Evolutionary conservation across 75 land plant species (phyloP).

Genomic region (Picea sitchensis): DNA sequence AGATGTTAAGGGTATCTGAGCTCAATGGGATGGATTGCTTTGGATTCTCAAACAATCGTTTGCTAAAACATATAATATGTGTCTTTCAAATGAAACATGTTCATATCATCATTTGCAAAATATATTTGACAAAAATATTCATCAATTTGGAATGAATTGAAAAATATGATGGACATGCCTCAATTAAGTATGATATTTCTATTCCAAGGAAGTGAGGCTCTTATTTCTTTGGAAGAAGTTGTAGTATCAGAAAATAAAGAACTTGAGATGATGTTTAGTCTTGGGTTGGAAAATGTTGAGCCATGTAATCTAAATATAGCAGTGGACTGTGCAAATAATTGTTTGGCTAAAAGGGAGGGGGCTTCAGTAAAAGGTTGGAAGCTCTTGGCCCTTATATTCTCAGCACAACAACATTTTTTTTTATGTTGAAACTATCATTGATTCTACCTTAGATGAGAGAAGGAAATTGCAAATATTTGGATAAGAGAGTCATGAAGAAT

Average conservation of each 20-base stretch:
- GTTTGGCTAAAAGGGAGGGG: constrained; percentile 29
- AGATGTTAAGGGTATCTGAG: background rate
- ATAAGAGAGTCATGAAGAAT: too few relatives aligned
- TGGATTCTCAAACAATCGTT: background rate
- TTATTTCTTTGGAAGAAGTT: constrained; percentile 36
- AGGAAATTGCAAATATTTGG: constrained; percentile 43
- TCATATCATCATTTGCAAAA: background rate
- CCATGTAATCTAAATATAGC: constrained; percentile 47
- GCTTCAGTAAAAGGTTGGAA: constrained; percentile 54
- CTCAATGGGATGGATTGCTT: background rate
- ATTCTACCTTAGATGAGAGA: constrained; percentile 63
- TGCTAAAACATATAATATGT: background rate
- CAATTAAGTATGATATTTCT: too few relatives aligned
- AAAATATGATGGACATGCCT: too few relatives aligned
- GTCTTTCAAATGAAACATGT: background rate
- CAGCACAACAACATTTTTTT: constrained; percentile 46
- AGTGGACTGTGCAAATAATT: constrained; percentile 31
- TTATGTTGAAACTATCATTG: constrained; percentile 64
- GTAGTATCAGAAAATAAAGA: constrained; percentile 25
- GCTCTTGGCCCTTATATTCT: constrained; percentile 43
- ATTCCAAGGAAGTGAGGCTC: too few relatives aligned
- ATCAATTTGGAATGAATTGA: too few relatives aligned
- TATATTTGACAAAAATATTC: too few relatives aligned
- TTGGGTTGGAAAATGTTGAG: constrained; percentile 45
- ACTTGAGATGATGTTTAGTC: constrained; percentile 46